Evolutionary conservation across 257 asterid species (phyloP).

Genomic region (Ajuga chamaepitys): DNA sequence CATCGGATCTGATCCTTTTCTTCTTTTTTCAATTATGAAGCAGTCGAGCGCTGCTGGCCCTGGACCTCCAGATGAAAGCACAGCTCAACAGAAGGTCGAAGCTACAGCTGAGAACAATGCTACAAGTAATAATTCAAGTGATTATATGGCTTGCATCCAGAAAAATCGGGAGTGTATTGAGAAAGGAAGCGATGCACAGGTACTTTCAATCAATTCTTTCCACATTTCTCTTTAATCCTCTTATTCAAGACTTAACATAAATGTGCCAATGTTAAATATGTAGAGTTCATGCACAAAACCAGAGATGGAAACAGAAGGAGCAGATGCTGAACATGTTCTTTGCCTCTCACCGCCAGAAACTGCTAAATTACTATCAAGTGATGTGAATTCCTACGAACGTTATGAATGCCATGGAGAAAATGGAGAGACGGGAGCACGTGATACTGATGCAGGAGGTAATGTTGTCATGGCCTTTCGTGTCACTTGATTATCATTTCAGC

Average conservation of each 20-base stretch:
- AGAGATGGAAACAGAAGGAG: conserved; percentile 49
- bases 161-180: conserved; percentile 69
- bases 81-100: conserved; percentile 65
- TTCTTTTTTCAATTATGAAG: conserved; percentile 3
- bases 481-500: background rate
- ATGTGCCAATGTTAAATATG: conserved; percentile 1
- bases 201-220: conserved; percentile 17
- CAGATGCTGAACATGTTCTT: conserved; percentile 26
- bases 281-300: conserved; percentile 96
- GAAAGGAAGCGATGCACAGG: conserved; percentile 96
- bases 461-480: background rate
- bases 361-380: conserved; percentile 18
- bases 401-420: conserved; percentile 25
- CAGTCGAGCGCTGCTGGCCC: conserved; percentile 44
- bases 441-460: conserved; percentile 26
- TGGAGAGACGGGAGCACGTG: conserved; percentile 16
- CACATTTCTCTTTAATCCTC: background rate
- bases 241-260: background rate
- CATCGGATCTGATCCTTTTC: conserved; percentile 6
- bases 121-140: conserved; percentile 68
- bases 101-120: conserved; percentile 84
- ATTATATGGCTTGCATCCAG: conserved; percentile 54
- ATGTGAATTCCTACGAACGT: conserved; percentile 16
- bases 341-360: conserved; percentile 24
- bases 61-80: conserved; percentile 65